These are phyloP conservation scores for Fomitopsis pulvina DNA, from an alignment of 768 basidiomycete genomes.

Conservation along the genomic window DNA sequence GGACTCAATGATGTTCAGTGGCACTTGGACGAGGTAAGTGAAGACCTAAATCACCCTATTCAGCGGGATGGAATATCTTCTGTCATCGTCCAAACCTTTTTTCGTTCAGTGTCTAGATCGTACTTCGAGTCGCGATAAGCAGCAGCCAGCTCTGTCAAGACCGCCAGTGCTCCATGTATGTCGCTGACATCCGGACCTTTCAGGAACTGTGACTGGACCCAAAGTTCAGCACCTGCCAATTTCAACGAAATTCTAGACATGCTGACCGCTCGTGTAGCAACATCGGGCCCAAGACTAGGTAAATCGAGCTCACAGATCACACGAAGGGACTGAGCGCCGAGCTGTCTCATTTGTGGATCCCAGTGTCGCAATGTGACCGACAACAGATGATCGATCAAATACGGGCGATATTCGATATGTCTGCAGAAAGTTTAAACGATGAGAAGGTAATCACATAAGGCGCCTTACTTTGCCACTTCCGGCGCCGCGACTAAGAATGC, in stretches of 20 bases:
- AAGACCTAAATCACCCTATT: constrained; percentile 49
- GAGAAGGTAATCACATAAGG: neutral
- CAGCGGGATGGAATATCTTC: neutral
- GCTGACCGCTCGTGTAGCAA: constrained; percentile 48
- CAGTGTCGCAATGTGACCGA: constrained; percentile 79
- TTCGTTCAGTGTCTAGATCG: constrained; percentile 15
- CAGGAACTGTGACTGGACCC: constrained; percentile 44
- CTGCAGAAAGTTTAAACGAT: constrained; percentile 32
- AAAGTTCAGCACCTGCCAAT: neutral
- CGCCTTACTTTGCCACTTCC: constrained; percentile 76
- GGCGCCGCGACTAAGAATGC: constrained; percentile 83
- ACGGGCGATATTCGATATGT: constrained; percentile 66
- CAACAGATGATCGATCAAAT: constrained; percentile 67
- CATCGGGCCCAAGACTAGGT: constrained; percentile 40
- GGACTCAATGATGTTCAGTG: constrained; percentile 53
- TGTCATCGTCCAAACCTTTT: constrained; percentile 51
- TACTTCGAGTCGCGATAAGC: constrained; percentile 36
- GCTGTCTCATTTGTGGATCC: constrained; percentile 74
- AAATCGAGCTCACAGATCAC: constrained; percentile 61
- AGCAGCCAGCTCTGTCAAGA: constrained; percentile 65
- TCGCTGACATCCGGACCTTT: constrained; percentile 60
- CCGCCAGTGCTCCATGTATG: constrained; percentile 77
- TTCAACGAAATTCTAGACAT: constrained; percentile 12
- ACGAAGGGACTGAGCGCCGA: constrained; percentile 72
- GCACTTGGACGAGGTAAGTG: constrained; percentile 44